These are phyloP conservation scores for Knufia fluminis DNA, from an alignment of 2,329 filamentous ascomycete genomes.

Conservation along the genomic window DNA sequence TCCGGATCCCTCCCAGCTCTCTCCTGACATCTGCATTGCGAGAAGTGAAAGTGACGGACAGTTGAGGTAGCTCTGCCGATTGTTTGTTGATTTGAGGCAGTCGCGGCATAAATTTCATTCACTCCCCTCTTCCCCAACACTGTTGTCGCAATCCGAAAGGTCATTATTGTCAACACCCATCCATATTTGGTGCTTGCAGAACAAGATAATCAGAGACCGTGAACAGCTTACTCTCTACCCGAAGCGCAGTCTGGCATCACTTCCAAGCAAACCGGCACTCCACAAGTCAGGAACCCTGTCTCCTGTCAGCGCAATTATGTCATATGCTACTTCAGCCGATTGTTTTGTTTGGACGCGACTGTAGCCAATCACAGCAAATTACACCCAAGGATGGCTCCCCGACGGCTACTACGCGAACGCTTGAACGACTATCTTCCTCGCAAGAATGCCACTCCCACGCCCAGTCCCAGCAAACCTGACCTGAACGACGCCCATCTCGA, in stretches of 20 bases:
- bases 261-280: background rate
- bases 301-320: slow-evolving; percentile 1
- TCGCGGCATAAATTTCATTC: slow-evolving; percentile 17
- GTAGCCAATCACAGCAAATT: background rate
- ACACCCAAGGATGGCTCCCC: slow-evolving; percentile 4
- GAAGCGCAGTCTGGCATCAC: background rate
- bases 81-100: background rate
- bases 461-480: background rate
- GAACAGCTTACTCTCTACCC: background rate
- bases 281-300: background rate
- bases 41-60: slow-evolving; percentile 4
- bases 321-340: background rate
- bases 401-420: background rate
- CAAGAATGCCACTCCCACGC: background rate
- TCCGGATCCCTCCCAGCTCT: background rate
- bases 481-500: background rate
- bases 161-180: slow-evolving; percentile 12
- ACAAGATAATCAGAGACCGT: background rate
- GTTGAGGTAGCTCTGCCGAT: background rate
- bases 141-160: slow-evolving; percentile 19
- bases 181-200: background rate
- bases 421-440: slow-evolving; percentile 7
- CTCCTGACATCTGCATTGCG: background rate
- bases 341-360: slow-evolving; percentile 9
- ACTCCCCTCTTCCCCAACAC: slow-evolving; percentile 22